Conservation (phyloP, 2,329 filamentous ascomycete species). For the Alternaria sp. region DNA sequence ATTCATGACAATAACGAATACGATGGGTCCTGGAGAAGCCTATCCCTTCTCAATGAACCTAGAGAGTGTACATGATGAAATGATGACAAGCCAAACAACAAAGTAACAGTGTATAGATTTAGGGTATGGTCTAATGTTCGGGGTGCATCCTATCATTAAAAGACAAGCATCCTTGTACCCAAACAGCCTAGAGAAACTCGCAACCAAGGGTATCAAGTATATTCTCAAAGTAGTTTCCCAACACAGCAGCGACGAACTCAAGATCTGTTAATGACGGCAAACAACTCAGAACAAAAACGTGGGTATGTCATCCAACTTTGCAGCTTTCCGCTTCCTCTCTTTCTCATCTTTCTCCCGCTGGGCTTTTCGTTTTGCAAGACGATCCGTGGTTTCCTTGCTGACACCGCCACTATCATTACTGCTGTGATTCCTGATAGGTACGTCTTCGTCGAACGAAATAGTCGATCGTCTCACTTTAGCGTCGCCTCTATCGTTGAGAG, state of each 20-base stretch:
- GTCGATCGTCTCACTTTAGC: slow-evolving; percentile 1
- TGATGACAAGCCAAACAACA: background rate
- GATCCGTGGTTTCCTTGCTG: slow-evolving; percentile 35
- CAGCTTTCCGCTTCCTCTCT: slow-evolving; percentile 35
- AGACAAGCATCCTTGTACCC: background rate
- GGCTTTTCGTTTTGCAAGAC: slow-evolving; percentile 43
- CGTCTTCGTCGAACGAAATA: slow-evolving; percentile 21
- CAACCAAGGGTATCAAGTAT: background rate
- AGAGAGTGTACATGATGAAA: background rate
- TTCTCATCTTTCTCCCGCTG: slow-evolving; percentile 35
- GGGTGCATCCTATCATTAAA: background rate
- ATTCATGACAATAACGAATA: background rate
- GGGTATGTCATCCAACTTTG: slow-evolving; percentile 52
- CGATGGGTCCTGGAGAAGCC: background rate
- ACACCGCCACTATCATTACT: background rate
- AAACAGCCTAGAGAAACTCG: background rate
- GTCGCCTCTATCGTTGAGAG: background rate
- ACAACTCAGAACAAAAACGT: slow-evolving; percentile 54
- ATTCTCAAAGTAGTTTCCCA: background rate
- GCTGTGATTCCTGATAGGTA: background rate
- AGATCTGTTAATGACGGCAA: background rate
- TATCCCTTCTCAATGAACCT: background rate
- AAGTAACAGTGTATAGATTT: background rate
- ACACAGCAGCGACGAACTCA: background rate
- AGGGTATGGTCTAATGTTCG: background rate